Base-by-base conservation (phyloP, 352 stramenopile genomes). In the Lagenidium sp. region DNA sequence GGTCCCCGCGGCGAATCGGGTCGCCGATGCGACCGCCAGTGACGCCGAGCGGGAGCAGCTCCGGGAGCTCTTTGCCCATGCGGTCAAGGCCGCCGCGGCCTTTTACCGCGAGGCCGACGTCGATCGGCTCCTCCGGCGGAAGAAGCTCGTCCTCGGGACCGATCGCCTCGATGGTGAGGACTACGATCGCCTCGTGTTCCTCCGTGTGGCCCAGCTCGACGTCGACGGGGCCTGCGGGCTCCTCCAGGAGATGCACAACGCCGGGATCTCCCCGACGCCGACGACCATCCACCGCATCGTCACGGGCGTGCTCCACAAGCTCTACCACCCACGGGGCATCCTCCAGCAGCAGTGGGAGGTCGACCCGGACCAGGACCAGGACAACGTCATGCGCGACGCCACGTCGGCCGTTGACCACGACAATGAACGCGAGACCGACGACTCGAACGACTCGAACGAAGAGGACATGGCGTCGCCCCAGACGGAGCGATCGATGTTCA, bases 241-340 rank as follows among this genome's bases (percentile, higher is more conserved):
- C 26, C 42, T 93, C 36, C 73, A 90, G 47, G 72, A 88, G 42
- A 84, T 93, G 73, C 80, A 93, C 51, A 86, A 85, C 57, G 67
- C 59, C 6, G 80, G 77, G 16, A 52, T 77, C 44, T 62, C 73
- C 38, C 80, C 80, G 21, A 77, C 63, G 7, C 51, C 70, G 21
- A 62, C 78, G 41, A 82, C 75, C 19, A 79, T 93, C 35, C 75
- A 93, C 49, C 68, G 73, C 37, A 68, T 93, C 42, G 68, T 81
- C 16, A 67, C 79, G 20, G 64, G 72, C 18, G 29, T 81, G 43
- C 46, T 90, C 29, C 59, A 86, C 34, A 53, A 65, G 42, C 41
- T 74, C 25, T 39, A 49, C 19, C 44, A 49, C 28, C 43, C 63
- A 39, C 57, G 47, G 4, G 28, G 50, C 4, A 38, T 39, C 7